phyloP scores from a whole-genome alignment of 108 stramenopile species.

The Cyclostephanos invisitatus region DNA sequence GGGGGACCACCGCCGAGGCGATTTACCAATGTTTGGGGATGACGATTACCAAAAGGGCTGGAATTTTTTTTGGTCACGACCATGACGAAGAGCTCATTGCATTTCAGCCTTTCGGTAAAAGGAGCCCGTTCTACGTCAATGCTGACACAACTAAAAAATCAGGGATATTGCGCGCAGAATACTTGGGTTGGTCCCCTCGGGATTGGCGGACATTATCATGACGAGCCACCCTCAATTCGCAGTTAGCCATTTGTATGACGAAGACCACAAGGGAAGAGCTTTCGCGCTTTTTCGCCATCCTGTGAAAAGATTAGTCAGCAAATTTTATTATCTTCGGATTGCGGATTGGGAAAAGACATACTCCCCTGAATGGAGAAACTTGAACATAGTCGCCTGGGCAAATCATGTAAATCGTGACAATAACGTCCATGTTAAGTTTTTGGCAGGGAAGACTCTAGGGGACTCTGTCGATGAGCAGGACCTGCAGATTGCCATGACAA shows the following conservation, averaged over 20 bases:
- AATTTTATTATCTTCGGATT: conserved; percentile 52
- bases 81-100: conserved; percentile 6
- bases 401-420: conserved; percentile 5
- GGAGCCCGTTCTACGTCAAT: conserved; percentile 11
- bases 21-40: conserved; percentile 38
- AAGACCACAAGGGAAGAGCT: conserved; percentile 38
- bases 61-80: conserved; percentile 1
- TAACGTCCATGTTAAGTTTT: conserved; percentile 1
- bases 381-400: conserved; percentile 46
- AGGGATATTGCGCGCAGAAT: conserved; percentile 27
- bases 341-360: conserved; percentile 60
- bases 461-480: conserved; percentile 4
- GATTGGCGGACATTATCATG: conserved; percentile 40
- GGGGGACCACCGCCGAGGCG: conserved; percentile 41
- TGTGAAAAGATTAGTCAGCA: conserved; percentile 47
- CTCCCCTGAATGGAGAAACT: conserved; percentile 36
- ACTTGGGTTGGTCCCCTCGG: conserved; percentile 45
- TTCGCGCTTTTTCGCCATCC: conserved; percentile 50
- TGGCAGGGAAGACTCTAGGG: background rate
- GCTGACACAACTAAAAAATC: conserved; percentile 14
- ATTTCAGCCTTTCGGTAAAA: conserved; percentile 2
- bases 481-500: conserved; percentile 39
- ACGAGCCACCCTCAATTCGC: conserved; percentile 43
- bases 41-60: conserved; percentile 31
- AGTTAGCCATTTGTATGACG: conserved; percentile 28